Evolutionary conservation across 257 asterid genomes (phyloP).

Genomic region (Solanum sejunctum): DNA sequence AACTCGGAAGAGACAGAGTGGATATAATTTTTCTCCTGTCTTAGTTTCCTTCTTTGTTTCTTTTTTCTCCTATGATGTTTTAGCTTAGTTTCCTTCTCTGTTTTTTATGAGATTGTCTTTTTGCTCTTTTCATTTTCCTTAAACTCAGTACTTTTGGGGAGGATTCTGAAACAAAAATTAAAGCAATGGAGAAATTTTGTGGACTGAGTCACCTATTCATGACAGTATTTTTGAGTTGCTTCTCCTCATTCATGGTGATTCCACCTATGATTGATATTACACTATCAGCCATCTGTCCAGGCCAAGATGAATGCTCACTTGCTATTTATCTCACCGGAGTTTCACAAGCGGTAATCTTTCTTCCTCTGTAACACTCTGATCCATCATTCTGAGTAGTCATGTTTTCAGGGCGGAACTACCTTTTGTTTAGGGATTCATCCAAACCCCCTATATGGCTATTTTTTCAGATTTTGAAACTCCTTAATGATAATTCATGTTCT

Average conservation of each 20-base stretch:
- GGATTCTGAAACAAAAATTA: background rate
- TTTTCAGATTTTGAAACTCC: no score
- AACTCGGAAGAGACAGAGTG: background rate
- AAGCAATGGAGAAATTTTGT: background rate
- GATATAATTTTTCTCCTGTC: background rate
- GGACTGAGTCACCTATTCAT: constrained; percentile 81
- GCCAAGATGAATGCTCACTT: constrained; percentile 58
- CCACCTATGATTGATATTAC: constrained; percentile 84
- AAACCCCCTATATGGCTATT: no score
- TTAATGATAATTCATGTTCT: background rate
- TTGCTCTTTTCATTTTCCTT: background rate
- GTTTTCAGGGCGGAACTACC: no score
- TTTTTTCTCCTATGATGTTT: background rate
- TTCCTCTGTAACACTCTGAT: background rate
- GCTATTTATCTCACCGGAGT: constrained; percentile 88
- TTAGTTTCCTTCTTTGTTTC: background rate
- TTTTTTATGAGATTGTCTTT: background rate
- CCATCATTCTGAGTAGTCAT: background rate
- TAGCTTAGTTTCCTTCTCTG: background rate
- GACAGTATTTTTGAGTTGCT: constrained; percentile 75
- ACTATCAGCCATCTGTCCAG: constrained; percentile 80
- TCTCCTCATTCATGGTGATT: constrained; percentile 71
- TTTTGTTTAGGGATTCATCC: no score
- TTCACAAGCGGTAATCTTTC: constrained; percentile 54
- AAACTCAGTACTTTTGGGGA: background rate